A percentile compares a stretch with the other conserved stretches of the same genome.
Evolutionary conservation across 2,329 filamentous ascomycete species (phyloP).

Genomic region (Aspergillus latus): DNA sequence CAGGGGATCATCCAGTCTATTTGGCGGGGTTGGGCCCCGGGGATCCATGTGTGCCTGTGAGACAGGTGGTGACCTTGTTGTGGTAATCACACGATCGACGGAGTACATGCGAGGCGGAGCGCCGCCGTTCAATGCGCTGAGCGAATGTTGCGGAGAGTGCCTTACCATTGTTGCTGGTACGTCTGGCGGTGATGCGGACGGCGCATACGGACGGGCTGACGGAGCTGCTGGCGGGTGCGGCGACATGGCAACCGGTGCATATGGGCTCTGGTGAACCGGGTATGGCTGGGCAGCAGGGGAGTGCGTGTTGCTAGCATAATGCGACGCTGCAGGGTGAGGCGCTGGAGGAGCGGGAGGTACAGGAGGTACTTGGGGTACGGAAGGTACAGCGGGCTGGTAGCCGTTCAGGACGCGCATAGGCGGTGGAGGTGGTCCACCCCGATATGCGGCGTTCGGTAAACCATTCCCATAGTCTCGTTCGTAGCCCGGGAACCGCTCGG

Average conservation of each 20-base stretch:
- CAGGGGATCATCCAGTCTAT: conserved; percentile 31
- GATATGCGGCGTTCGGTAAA: conserved; percentile 33
- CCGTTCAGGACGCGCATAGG: conserved; percentile 55
- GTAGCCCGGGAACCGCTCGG: conserved; percentile 38
- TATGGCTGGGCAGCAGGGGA: conserved; percentile 40
- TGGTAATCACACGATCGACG: conserved; percentile 37
- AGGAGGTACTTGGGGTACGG: conserved; percentile 31
- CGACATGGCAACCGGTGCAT: conserved; percentile 36
- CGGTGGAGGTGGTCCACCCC: conserved; percentile 48
- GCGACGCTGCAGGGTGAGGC: conserved; percentile 26
- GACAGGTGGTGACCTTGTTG: conserved; percentile 38
- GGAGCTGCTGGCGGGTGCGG: conserved; percentile 36
- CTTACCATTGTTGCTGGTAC: conserved; percentile 38
- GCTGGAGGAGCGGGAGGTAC: conserved; percentile 21
- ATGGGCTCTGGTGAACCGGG: conserved; percentile 38
- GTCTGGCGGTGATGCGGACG: conserved; percentile 40
- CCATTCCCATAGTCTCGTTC: conserved; percentile 39
- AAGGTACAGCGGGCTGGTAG: conserved; percentile 37
- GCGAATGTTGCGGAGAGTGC: conserved; percentile 38
- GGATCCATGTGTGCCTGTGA: conserved; percentile 36
- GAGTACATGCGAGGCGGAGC: conserved; percentile 40
- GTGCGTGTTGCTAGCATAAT: conserved; percentile 32
- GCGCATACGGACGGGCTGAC: conserved; percentile 34
- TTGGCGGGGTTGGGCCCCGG: conserved; percentile 35
- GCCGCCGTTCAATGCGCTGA: conserved; percentile 38